Conservation (phyloP, 352 stramenopile species). For the Phytophthora foliorum region DNA sequence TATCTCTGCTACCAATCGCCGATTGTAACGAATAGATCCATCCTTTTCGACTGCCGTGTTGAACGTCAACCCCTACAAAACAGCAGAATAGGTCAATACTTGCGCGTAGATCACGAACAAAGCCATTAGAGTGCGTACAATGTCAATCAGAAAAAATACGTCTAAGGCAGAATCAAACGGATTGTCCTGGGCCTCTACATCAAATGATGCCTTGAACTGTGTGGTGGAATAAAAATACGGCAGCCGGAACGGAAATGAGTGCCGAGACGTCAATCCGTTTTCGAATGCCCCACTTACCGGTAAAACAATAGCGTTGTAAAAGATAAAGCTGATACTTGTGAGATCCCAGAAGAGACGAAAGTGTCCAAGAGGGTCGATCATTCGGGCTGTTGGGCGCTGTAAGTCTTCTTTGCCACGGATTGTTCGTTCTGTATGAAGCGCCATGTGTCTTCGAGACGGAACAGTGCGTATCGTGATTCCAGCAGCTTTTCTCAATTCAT, state of each 20-base stretch:
- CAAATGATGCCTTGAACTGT: conserved; percentile 78
- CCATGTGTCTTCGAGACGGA: conserved; percentile 15
- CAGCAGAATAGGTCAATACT: conserved; percentile 3
- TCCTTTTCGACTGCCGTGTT: conserved; percentile 67
- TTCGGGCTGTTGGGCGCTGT: conserved; percentile 36
- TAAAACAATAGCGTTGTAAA: conserved; percentile 77
- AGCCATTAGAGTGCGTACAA: conserved; percentile 47
- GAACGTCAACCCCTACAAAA: conserved; percentile 57
- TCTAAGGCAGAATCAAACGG: conserved; percentile 64
- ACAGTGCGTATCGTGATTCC: conserved; percentile 24
- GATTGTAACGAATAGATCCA: conserved; percentile 57
- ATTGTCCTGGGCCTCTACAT: conserved; percentile 38
- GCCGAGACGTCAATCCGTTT: not conserved
- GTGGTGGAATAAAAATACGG: not conserved
- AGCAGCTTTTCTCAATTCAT: conserved; percentile 27
- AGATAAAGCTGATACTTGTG: conserved; percentile 76
- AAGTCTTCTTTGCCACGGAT: conserved; percentile 40
- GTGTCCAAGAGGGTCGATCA: conserved; percentile 70
- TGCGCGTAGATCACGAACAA: not conserved
- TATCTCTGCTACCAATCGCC: conserved; percentile 38
- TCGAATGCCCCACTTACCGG: conserved; percentile 49
- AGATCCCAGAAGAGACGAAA: conserved; percentile 76
- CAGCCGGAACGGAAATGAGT: conserved; percentile 4
- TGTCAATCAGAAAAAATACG: conserved; percentile 71
- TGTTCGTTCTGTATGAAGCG: conserved; percentile 43